A percentile compares a stretch with the other conserved stretches of the same genome.
Evolutionary conservation across 352 stramenopile species (phyloP).

Genomic region (Pythium rhizo-oryzae): DNA sequence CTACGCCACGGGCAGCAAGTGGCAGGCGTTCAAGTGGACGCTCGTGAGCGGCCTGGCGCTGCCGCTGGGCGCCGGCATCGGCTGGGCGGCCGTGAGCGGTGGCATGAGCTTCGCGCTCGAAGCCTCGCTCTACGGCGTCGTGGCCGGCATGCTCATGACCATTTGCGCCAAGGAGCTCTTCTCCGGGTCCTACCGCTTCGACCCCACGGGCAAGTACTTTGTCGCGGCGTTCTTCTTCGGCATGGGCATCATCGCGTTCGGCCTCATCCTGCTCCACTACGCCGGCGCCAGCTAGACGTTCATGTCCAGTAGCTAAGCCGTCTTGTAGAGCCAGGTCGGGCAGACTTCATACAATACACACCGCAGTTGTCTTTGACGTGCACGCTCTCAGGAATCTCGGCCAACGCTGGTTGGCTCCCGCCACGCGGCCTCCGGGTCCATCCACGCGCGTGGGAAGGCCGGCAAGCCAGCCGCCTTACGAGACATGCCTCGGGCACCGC

Average conservation of each 20-base stretch:
- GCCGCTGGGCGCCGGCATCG: slow-evolving; percentile 88
- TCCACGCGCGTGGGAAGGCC: too few species aligned
- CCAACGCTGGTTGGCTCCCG: not conserved
- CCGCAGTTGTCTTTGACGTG: too few species aligned
- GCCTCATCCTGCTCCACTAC: slow-evolving; percentile 86
- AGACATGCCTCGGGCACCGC: too few species aligned
- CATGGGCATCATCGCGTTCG: slow-evolving; percentile 89
- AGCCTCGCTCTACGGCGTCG: slow-evolving; percentile 91
- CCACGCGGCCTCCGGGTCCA: not conserved
- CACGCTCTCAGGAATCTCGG: too few species aligned
- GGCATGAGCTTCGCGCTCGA: slow-evolving; percentile 70
- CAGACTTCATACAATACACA: too few species aligned
- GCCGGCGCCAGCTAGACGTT: slow-evolving; percentile 51
- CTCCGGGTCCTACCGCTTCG: slow-evolving; percentile 90
- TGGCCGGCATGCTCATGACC: slow-evolving; percentile 94
- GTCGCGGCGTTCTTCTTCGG: slow-evolving; percentile 87
- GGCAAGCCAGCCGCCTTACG: too few species aligned
- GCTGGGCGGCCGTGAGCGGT: slow-evolving; percentile 67
- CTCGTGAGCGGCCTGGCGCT: slow-evolving; percentile 87
- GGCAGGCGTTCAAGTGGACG: slow-evolving; percentile 93
- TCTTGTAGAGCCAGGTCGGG: too few species aligned
- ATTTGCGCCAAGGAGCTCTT: slow-evolving; percentile 92
- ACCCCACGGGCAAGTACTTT: slow-evolving; percentile 86
- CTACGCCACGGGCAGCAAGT: slow-evolving; percentile 93
- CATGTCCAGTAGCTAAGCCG: not conserved